phyloP scores from a whole-genome alignment of 495 filamentous ascomycete genomes.

The Penicillium pancosmium region DNA sequence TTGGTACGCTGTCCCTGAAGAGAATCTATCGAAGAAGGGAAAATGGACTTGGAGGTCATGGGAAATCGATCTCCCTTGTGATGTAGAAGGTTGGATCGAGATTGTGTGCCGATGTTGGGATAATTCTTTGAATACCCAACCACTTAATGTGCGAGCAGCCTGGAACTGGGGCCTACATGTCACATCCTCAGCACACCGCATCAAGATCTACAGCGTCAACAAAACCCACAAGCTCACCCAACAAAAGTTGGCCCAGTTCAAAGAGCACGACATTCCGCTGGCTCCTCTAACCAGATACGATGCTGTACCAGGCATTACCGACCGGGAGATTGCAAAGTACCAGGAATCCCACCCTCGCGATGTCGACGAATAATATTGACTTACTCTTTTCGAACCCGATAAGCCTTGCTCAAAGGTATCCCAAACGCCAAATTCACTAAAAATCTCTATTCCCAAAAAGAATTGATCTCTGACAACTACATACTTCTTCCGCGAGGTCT shows the following conservation, averaged over 20 bases:
- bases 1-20: conserved; percentile 42
- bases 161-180: conserved; percentile 71
- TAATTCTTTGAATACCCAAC: conserved; percentile 47
- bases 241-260: conserved; percentile 49
- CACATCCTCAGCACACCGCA: conserved; percentile 62
- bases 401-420: no score
- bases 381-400: no score
- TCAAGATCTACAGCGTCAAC: conserved; percentile 67
- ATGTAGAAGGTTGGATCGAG: conserved; percentile 48
- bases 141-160: conserved; percentile 39
- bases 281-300: conserved; percentile 55
- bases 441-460: no score
- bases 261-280: conserved; percentile 47
- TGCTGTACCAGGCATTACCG: conserved; percentile 44
- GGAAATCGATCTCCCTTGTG: conserved; percentile 42
- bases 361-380: conserved; percentile 37
- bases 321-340: conserved; percentile 49
- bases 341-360: conserved; percentile 52
- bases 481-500: no score
- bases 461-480: no score
- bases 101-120: conserved; percentile 48
- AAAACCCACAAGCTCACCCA: conserved; percentile 50
- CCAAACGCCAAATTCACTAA: no score
- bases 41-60: conserved; percentile 44
- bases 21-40: conserved; percentile 40